These are phyloP conservation scores for Elasticomyces elasticus DNA, from an alignment of 495 filamentous ascomycete species.

Conservation along the genomic window DNA sequence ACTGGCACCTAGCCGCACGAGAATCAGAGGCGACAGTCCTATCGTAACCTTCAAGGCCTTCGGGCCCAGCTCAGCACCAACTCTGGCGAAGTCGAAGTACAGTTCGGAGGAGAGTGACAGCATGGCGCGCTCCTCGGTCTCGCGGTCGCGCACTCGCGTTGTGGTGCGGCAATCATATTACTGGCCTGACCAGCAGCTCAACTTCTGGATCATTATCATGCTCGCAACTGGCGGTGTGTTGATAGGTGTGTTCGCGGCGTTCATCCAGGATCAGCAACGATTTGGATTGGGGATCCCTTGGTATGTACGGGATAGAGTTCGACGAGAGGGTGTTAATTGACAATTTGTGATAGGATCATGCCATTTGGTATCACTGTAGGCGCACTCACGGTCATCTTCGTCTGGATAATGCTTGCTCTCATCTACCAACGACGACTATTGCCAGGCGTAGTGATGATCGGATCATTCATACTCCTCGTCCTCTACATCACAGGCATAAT, in stretches of 20 bases:
- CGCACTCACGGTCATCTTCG: slow-evolving; percentile 33
- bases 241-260: slow-evolving; percentile 77
- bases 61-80: neutral
- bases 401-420: slow-evolving; percentile 32
- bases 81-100: neutral
- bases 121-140: slow-evolving; percentile 21
- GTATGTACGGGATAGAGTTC: slow-evolving; percentile 45
- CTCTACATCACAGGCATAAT: slow-evolving; percentile 89
- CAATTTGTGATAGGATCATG: slow-evolving; percentile 62
- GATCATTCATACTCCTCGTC: slow-evolving; percentile 86
- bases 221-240: slow-evolving; percentile 66
- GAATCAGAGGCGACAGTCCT: neutral
- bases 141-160: slow-evolving; percentile 5
- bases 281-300: slow-evolving; percentile 68
- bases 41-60: neutral
- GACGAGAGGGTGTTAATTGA: no score
- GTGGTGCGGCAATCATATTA: slow-evolving; percentile 59
- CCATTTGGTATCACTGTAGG: slow-evolving; percentile 67
- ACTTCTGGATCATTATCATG: slow-evolving; percentile 86
- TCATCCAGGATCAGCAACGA: slow-evolving; percentile 68
- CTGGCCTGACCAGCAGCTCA: slow-evolving; percentile 90
- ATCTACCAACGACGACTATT: slow-evolving; percentile 63
- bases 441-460: slow-evolving; percentile 79
- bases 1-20: neutral
- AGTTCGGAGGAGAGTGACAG: slow-evolving; percentile 1